These are phyloP conservation scores for Xylaria sp. DNA, from an alignment of 2,329 filamentous ascomycete species.

Conservation along the genomic window DNA sequence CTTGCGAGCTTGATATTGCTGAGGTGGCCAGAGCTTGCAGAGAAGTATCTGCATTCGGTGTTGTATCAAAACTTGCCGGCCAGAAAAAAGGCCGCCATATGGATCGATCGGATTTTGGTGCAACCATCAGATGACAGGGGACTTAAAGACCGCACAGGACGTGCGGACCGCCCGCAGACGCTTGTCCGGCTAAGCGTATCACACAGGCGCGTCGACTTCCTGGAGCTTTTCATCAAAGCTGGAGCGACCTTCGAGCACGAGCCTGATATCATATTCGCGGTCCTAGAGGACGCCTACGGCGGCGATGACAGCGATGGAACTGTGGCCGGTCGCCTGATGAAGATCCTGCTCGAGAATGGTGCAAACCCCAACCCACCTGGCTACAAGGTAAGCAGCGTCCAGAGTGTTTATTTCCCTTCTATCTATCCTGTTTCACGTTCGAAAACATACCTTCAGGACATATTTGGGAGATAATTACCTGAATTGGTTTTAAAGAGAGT, in stretches of 20 bases:
- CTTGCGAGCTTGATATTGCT: constrained; percentile 17
- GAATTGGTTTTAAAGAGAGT: no score
- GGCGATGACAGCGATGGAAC: constrained; percentile 6
- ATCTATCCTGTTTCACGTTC: no score
- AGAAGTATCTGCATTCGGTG: constrained; percentile 7
- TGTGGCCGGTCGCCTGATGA: constrained; percentile 19
- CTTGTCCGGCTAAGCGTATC: constrained; percentile 19
- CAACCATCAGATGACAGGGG: background rate
- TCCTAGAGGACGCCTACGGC: constrained; percentile 14
- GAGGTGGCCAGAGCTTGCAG: constrained; percentile 19
- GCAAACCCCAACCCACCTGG: constrained; percentile 24
- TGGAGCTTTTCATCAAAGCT: constrained; percentile 18
- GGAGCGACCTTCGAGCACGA: constrained; percentile 21
- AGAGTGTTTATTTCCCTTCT: no score
- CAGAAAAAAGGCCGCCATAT: constrained; percentile 8
- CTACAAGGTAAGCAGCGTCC: no score
- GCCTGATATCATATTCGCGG: constrained; percentile 18
- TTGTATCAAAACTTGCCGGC: constrained; percentile 4
- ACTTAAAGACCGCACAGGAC: no score
- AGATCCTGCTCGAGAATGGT: constrained; percentile 24
- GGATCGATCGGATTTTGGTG: constrained; percentile 13
- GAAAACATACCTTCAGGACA: no score
- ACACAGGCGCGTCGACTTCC: constrained; percentile 15
- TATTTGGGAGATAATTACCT: no score
- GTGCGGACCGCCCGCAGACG: constrained; percentile 9